Evolutionary conservation across 768 basidiomycete species (phyloP).

Genomic region (Kwoniella dejecticola): DNA sequence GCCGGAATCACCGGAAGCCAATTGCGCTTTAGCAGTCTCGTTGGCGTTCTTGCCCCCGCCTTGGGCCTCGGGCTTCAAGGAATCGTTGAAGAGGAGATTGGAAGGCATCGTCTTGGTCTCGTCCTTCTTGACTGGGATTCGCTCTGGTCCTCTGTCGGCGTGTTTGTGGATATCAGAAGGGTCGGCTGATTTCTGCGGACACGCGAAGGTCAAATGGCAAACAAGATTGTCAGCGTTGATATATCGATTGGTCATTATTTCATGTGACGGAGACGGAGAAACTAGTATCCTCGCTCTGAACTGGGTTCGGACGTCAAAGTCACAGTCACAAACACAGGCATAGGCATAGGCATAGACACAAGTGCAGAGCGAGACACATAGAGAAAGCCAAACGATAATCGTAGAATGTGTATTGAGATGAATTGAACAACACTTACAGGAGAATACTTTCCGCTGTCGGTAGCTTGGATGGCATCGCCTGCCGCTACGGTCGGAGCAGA

Average conservation of each 20-base stretch:
- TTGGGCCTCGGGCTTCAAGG: conserved; percentile 11
- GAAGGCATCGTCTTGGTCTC: conserved; percentile 6
- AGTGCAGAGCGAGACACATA: no score
- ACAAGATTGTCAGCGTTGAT: not conserved
- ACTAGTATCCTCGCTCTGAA: no score
- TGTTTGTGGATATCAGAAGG: conserved; percentile 13
- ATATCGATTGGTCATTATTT: not conserved
- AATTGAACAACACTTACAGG: not conserved
- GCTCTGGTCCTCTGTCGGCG: conserved; percentile 1
- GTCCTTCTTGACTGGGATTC: conserved; percentile 16
- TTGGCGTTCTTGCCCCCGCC: conserved; percentile 15
- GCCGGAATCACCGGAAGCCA: not conserved
- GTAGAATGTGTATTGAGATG: not conserved
- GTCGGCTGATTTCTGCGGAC: conserved; percentile 21
- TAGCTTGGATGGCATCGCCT: conserved; percentile 5
- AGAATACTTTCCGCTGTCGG: not conserved
- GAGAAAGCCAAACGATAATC: no score
- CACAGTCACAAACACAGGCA: no score
- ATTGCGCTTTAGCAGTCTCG: conserved; percentile 10
- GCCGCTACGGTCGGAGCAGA: conserved; percentile 16
- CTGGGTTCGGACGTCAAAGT: no score
- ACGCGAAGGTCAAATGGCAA: not conserved
- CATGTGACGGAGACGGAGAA: not conserved
- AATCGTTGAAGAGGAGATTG: not conserved
- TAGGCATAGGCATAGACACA: no score